Evolutionary conservation across 139 green algal species (phyloP).

Genomic region (Chlamydomonas sp.): DNA sequence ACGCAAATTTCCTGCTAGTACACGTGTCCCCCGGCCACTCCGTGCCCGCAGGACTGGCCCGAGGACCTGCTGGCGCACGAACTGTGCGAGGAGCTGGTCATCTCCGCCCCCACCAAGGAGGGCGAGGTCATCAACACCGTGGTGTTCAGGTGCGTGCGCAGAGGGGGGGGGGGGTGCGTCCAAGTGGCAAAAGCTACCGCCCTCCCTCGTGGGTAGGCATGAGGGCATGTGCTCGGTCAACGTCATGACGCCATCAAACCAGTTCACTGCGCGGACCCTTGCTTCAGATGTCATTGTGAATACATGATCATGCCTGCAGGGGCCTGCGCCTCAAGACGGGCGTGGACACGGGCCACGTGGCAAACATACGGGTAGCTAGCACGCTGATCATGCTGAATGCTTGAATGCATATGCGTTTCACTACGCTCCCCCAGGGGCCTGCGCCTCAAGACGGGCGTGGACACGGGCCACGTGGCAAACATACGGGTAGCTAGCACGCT

Average conservation of each 20-base stretch:
- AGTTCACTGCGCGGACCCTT: too few relatives aligned
- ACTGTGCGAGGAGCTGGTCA: conserved; percentile 53
- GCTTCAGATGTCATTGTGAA: too few relatives aligned
- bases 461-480: conserved; percentile 37
- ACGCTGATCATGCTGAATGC: not conserved
- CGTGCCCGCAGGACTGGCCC: conserved; percentile 32
- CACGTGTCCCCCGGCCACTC: not conserved
- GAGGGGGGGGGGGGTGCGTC: too few relatives aligned
- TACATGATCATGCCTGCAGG: not conserved
- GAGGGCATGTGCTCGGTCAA: too few relatives aligned
- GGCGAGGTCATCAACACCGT: conserved; percentile 49
- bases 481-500: too few relatives aligned
- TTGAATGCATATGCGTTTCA: not conserved
- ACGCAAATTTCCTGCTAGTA: too few relatives aligned
- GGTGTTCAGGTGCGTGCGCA: conserved; percentile 32
- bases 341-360: conserved; percentile 36
- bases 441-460: conserved; percentile 44
- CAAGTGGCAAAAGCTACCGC: too few relatives aligned
- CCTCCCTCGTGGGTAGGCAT: too few relatives aligned
- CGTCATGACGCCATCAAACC: too few relatives aligned
- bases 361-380: too few relatives aligned
- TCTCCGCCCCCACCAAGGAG: conserved; percentile 35
- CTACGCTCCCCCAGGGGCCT: conserved; percentile 10
- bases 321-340: conserved; percentile 48
- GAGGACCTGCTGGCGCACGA: conserved; percentile 54